These are phyloP conservation scores for Juncus inflexus DNA, from an alignment of 176 grass and related monocot species.

Conservation along the genomic window DNA sequence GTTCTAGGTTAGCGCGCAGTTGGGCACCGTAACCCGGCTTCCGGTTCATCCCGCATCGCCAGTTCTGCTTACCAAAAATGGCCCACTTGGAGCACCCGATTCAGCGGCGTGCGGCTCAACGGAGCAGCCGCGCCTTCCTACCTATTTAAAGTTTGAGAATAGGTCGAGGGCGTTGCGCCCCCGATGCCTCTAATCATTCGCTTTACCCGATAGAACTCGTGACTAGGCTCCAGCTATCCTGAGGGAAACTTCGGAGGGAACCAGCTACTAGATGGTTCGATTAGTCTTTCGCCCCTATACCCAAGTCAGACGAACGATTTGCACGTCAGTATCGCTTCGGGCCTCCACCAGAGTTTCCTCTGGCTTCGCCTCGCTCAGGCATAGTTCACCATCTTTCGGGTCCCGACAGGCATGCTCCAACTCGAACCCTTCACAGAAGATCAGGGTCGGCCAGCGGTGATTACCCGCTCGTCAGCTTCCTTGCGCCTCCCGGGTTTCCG, in stretches of 20 bases:
- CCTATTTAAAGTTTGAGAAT: conserved; percentile 96
- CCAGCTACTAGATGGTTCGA: conserved; percentile 53
- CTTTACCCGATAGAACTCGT: conserved; percentile 80
- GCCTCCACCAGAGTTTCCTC: conserved; percentile 49
- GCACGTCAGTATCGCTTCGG: conserved; percentile 50
- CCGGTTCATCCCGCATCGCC: conserved; percentile 47
- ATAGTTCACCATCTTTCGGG: conserved; percentile 90
- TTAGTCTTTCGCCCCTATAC: conserved; percentile 53
- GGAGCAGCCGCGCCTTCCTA: conserved; percentile 50
- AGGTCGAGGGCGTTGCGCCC: conserved; percentile 77
- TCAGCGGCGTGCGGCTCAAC: conserved; percentile 36
- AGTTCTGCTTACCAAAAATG: conserved; percentile 73
- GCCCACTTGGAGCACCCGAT: conserved; percentile 60
- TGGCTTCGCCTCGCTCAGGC: conserved; percentile 53
- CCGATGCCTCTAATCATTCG: conserved; percentile 86
- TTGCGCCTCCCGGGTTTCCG: conserved; percentile 11
- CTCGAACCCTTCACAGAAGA: conserved; percentile 42
- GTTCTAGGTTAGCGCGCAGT: conserved; percentile 35
- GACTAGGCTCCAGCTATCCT: conserved; percentile 38
- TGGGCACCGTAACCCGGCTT: conserved; percentile 27
- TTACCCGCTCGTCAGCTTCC: conserved; percentile 11
- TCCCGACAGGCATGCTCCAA: conserved; percentile 45
- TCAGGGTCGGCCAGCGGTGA: conserved; percentile 36
- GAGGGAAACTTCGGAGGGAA: conserved; percentile 54
- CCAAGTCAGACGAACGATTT: conserved; percentile 52